Percentiles rank a stretch among this genome's conserved stretches.
Evolutionary conservation across 257 asterid species (phyloP).

Genomic region (Fraxinus quadrangulata): DNA sequence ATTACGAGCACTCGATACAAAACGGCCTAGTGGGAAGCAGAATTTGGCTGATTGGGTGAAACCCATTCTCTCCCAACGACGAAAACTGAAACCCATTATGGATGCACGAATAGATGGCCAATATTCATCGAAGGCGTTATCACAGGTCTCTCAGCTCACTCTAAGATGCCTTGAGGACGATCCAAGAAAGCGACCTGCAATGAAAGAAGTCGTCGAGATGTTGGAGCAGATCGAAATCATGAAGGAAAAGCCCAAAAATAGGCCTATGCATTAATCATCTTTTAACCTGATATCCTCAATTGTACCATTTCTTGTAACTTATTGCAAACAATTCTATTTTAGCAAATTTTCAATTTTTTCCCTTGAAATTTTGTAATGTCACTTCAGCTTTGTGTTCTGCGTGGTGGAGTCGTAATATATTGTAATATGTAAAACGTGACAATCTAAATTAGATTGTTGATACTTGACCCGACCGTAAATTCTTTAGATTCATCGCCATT

Average conservation of each 20-base stretch:
- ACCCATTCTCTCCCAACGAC: conserved; percentile 41
- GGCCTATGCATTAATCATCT: conserved; percentile 23
- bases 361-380: neutral
- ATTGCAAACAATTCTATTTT: conserved; percentile 4
- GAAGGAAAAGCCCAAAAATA: conserved; percentile 34
- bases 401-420: neutral
- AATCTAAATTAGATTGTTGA: neutral
- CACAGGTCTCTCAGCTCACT: conserved; percentile 44
- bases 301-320: neutral
- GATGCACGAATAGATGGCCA: conserved; percentile 51
- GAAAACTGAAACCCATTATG: conserved; percentile 41
- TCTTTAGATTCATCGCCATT: neutral
- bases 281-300: neutral
- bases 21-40: conserved; percentile 41
- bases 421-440: neutral
- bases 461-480: neutral
- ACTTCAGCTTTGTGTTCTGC: neutral
- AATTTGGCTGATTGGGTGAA: conserved; percentile 48
- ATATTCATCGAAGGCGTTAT: conserved; percentile 43
- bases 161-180: conserved; percentile 49
- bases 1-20: conserved; percentile 43
- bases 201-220: conserved; percentile 44
- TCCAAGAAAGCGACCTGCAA: conserved; percentile 50
- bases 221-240: conserved; percentile 51
- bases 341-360: neutral